Evolutionary conservation across 805 yeast genomes (phyloP).

Genomic region (Ogataea allantospora): DNA sequence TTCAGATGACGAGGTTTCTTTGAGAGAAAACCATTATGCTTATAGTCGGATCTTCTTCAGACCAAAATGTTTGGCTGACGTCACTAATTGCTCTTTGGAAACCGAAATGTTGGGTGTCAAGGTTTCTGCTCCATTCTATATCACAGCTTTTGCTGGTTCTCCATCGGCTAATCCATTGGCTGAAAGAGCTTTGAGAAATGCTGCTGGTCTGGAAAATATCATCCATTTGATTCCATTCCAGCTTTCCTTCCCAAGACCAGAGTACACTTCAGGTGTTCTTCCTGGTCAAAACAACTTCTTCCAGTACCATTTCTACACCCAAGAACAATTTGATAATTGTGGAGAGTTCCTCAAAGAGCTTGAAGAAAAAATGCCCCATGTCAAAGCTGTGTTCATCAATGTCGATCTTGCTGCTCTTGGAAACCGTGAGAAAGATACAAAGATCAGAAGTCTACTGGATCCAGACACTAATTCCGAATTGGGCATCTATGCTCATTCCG

Average conservation of each 20-base stretch:
- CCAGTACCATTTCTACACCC: conserved; percentile 69
- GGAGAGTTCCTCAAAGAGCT: conserved; percentile 21
- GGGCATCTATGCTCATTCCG: conserved; percentile 9
- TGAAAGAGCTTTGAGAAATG: conserved; percentile 72
- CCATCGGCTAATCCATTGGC: conserved; percentile 88
- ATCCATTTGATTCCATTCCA: conserved; percentile 88
- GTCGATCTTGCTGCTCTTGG: conserved; percentile 89
- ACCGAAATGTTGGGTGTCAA: conserved; percentile 69
- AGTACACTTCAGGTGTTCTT: conserved; percentile 61
- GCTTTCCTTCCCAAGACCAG: conserved; percentile 80
- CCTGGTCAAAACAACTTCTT: conserved; percentile 74
- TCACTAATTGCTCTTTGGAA: conserved; percentile 54
- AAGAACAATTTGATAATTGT: conserved; percentile 62
- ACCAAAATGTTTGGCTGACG: conserved; percentile 79
- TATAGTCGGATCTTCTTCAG: conserved; percentile 83
- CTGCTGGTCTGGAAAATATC: conserved; percentile 63
- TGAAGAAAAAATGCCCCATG: conserved; percentile 44
- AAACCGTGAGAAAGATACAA: conserved; percentile 81
- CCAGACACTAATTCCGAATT: conserved; percentile 25
- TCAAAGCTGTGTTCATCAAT: conserved; percentile 75
- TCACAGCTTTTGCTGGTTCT: conserved; percentile 87
- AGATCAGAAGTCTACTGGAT: conserved; percentile 58
- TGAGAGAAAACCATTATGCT: conserved; percentile 86
- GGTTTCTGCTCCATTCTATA: conserved; percentile 74
- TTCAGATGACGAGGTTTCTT: conserved; percentile 84